phyloP scores from a whole-genome alignment of 306 rosid species.

The Castanea mollissima region DNA sequence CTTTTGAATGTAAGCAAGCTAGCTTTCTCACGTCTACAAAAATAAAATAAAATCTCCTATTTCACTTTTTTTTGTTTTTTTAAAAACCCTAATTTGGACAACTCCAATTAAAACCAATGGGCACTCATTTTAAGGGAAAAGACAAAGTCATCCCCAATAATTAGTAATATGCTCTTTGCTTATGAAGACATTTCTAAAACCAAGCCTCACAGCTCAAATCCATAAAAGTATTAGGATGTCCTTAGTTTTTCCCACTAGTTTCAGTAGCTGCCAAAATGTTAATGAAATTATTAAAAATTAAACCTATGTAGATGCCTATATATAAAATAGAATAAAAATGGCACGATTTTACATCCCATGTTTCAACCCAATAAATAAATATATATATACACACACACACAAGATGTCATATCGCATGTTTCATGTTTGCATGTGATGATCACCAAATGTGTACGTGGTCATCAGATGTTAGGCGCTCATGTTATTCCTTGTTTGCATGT shows the following conservation, averaged over 20 bases:
- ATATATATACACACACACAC: background rate
- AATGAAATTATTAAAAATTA: no score
- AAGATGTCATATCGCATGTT: background rate
- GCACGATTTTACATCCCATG: background rate
- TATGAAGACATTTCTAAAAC: background rate
- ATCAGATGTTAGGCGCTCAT: background rate
- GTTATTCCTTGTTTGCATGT: background rate
- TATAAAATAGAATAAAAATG: no score
- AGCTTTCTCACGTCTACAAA: slow-evolving; percentile 28
- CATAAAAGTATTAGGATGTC: background rate
- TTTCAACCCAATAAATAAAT: background rate
- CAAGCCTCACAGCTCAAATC: background rate
- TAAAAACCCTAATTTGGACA: background rate
- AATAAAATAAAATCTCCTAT: slow-evolving; percentile 19
- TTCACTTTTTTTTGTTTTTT: background rate
- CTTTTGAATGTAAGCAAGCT: slow-evolving; percentile 44
- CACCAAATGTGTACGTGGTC: background rate
- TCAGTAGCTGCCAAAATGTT: background rate
- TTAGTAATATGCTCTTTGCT: background rate
- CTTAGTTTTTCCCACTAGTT: background rate
- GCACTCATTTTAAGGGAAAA: slow-evolving; percentile 6
- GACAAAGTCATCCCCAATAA: background rate
- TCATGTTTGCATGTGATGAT: slow-evolving; percentile 4
- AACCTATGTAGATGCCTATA: no score
- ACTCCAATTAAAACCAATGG: background rate